Evolutionary conservation across 495 filamentous ascomycete genomes (phyloP).

Genomic region (Amphirosellinia nigrospora): DNA sequence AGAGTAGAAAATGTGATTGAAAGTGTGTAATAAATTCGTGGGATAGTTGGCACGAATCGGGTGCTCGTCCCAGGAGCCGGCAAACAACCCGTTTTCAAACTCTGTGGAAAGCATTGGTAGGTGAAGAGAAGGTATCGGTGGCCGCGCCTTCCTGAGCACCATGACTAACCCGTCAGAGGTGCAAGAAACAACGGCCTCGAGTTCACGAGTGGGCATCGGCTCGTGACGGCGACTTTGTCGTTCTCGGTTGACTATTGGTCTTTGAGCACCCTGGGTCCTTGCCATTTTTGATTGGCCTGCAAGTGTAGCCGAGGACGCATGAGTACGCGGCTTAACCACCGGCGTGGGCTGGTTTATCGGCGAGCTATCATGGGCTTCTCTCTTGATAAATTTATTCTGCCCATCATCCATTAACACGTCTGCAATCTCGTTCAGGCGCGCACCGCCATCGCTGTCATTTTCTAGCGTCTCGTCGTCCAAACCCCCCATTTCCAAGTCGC

Average conservation of each 20-base stretch:
- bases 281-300: background rate
- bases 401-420: constrained; percentile 41
- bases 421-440: constrained; percentile 32
- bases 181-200: constrained; percentile 89
- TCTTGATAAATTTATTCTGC: constrained; percentile 28
- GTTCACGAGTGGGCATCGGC: constrained; percentile 58
- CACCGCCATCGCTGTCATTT: constrained; percentile 38
- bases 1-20: constrained; percentile 49
- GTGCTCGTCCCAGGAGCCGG: constrained; percentile 75
- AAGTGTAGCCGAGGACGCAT: background rate
- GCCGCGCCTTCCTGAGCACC: constrained; percentile 76
- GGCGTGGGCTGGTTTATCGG: background rate
- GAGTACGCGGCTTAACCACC: background rate
- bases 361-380: constrained; percentile 15
- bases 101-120: constrained; percentile 53
- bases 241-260: background rate
- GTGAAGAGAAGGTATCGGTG: constrained; percentile 66
- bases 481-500: constrained; percentile 44
- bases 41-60: constrained; percentile 56
- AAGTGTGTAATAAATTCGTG: constrained; percentile 49
- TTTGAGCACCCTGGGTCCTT: constrained; percentile 18
- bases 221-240: constrained; percentile 25
- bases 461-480: constrained; percentile 35
- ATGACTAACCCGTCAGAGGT: constrained; percentile 90
- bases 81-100: constrained; percentile 73